Evolutionary conservation across 495 filamentous ascomycete species (phyloP).

Genomic region (Parachaetomium inaequale): DNA sequence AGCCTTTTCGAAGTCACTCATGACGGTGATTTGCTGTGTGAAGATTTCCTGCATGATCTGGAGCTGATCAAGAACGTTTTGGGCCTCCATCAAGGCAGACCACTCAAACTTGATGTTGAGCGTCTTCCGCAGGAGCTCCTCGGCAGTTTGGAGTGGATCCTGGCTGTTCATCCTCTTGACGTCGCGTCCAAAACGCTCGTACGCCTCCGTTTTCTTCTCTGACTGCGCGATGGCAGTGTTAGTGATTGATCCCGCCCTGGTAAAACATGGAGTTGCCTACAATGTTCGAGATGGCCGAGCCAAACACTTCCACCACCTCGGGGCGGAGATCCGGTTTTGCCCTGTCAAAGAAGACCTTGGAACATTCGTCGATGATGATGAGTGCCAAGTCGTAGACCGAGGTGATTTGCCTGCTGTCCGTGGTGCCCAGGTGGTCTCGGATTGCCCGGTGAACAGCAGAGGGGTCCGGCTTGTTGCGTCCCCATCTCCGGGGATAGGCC

Average conservation of each 20-base stretch:
- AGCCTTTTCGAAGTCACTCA: constrained; percentile 58
- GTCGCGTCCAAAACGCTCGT: constrained; percentile 26
- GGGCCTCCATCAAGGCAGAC: constrained; percentile 59
- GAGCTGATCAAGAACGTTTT: constrained; percentile 47
- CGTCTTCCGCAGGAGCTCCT: constrained; percentile 46
- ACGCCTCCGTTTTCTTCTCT: constrained; percentile 29
- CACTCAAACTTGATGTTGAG: constrained; percentile 69
- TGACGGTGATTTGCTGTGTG: constrained; percentile 59
- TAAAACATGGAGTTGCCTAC: constrained; percentile 20
- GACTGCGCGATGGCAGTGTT: constrained; percentile 5
- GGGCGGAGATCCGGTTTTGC: constrained; percentile 50
- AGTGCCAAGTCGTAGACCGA: background rate
- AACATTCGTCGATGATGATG: constrained; percentile 2
- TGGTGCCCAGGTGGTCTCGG: background rate
- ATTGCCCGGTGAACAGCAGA: background rate
- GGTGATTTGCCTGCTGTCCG: background rate
- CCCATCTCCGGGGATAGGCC: constrained; percentile 3
- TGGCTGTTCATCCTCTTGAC: constrained; percentile 33
- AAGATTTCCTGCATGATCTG: constrained; percentile 66
- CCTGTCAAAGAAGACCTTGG: constrained; percentile 6
- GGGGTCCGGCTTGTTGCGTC: background rate
- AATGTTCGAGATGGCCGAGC: constrained; percentile 45
- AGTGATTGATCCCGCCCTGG: background rate
- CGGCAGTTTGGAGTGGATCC: constrained; percentile 32
- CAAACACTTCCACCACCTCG: constrained; percentile 68